Percentiles rank a stretch among this genome's conserved stretches.
phyloP scores from a whole-genome alignment of 257 asterid genomes.

The Solanum pimpinellifolium region DNA sequence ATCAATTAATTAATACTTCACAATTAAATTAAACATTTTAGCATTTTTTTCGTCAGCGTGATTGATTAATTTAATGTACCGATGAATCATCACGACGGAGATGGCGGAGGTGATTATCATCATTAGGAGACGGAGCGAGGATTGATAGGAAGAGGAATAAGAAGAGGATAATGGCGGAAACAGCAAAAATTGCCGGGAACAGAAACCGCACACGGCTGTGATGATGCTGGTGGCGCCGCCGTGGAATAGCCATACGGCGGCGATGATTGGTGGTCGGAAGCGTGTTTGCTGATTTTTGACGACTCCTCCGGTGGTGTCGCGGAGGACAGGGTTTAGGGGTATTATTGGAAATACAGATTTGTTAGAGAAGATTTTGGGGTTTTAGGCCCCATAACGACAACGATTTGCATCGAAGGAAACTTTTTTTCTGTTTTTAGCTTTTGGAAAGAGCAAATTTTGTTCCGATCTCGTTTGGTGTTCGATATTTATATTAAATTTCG shows the following conservation, averaged over 20 bases:
- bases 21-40: background rate
- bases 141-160: constrained; percentile 42
- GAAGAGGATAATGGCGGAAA: constrained; percentile 48
- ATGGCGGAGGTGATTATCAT: constrained; percentile 38
- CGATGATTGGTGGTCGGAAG: constrained; percentile 9
- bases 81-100: constrained; percentile 8
- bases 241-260: constrained; percentile 50
- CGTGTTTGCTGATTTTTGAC: background rate
- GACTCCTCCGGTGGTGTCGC: background rate
- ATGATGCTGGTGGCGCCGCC: constrained; percentile 75
- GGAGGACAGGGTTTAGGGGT: background rate
- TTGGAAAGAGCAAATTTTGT: background rate
- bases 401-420: background rate
- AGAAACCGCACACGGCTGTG: constrained; percentile 32
- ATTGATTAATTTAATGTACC: constrained; percentile 3
- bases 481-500: rapidly evolving
- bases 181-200: constrained; percentile 36
- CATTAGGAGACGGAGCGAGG: constrained; percentile 66
- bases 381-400: background rate
- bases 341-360: background rate
- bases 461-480: background rate
- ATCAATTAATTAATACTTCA: background rate
- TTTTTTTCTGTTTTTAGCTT: background rate
- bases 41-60: background rate
- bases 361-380: background rate